Conservation (phyloP, 192 early-diverging fungal species). For the Coemansia sp. region DNA sequence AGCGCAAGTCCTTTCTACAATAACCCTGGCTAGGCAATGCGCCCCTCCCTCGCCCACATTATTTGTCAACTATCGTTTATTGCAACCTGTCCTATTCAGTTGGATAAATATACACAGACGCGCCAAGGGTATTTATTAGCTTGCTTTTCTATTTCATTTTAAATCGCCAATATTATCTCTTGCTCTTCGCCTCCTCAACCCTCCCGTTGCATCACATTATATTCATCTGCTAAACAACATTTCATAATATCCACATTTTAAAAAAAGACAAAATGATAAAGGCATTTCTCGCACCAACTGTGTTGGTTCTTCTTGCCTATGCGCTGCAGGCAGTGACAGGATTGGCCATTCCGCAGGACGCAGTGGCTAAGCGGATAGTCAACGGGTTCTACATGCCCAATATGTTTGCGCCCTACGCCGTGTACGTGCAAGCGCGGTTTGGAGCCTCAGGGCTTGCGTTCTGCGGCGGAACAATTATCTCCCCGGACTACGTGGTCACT, state of each 20-base stretch:
- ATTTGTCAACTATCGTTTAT: too few relatives aligned
- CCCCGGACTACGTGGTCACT: constrained; percentile 17
- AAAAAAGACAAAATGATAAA: not conserved
- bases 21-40: not conserved
- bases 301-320: not conserved
- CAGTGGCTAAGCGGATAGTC: constrained; percentile 15
- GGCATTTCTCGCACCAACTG: not conserved
- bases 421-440: not conserved
- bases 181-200: too few relatives aligned
- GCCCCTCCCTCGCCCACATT: not conserved
- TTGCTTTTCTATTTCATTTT: too few relatives aligned
- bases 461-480: constrained; percentile 36
- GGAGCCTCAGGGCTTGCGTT: not conserved
- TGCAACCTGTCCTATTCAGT: too few relatives aligned
- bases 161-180: too few relatives aligned
- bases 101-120: too few relatives aligned
- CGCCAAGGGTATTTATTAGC: too few relatives aligned
- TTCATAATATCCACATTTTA: not conserved
- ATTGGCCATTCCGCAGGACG: constrained; percentile 5
- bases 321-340: constrained; percentile 2
- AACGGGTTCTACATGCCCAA: constrained; percentile 17
- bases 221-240: too few relatives aligned
- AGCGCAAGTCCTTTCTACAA: not conserved
- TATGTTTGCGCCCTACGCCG: constrained; percentile 7
- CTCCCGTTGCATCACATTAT: too few relatives aligned